Base-by-base conservation (phyloP, 140 eudicot species). In the Flaveria floridana region DNA sequence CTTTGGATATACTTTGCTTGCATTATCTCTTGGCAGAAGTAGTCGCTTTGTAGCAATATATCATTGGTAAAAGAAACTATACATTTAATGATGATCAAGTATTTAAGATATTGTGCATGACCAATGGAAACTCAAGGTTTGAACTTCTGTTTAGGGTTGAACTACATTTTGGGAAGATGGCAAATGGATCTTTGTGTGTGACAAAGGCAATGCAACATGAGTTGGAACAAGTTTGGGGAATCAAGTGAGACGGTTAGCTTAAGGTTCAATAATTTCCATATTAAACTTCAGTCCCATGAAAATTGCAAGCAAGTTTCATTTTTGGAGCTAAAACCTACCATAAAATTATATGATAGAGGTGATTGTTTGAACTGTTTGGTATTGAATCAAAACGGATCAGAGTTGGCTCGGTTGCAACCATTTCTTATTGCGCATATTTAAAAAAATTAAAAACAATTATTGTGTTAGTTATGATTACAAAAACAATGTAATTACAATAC, bases 151-250 rank as follows among this genome's bases (percentile, higher is more conserved):
- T 55, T 70, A 92, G 97, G 98, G 80, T 93, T 62, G 97, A 91
- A 84, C 85, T 86, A 81, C 88, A 79, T 78, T 88, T 76, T 82
- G 96, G 98, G 72, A 88, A 84, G 87, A 88, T 83, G 97, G 96
- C 97, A 68, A 70, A 90, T 79, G 96, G 97, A 80, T 85, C 97
- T 74, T 26, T 93, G 50, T 93, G 98, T 65, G 98, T 92, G 81
- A 92, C 96, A 41, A 87, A 65, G 78, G 97, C 97, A 21, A 93
- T 93, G 97, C 98, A 93, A 76, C 98, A 90, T 79, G 99, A 94
- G 79, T 85, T 90, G 89, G 88, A 87, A 62, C 94, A 90, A 74
- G 90, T 90, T 84, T 94, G 99, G 99, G 97, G 97, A 79, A 88
- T 90, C 73, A 84, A 87, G 99, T 90, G 84, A 86, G 97, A 68